Percentiles rank a stretch among this genome's conserved stretches.
Conservation (phyloP, 2,329 filamentous ascomycete genomes). For the Beauveria varroae region DNA sequence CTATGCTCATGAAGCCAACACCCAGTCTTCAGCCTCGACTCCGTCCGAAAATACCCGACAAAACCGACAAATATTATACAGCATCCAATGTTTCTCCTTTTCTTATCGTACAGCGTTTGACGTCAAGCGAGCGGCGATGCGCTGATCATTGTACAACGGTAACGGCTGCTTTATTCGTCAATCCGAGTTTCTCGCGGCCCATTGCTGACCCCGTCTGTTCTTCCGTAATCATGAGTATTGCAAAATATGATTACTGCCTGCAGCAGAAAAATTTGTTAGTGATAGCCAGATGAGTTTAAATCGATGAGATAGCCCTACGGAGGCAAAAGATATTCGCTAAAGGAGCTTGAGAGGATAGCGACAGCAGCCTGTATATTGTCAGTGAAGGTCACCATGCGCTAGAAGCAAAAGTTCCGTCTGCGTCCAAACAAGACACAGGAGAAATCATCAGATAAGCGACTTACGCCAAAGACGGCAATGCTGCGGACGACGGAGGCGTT, state of each 20-base stretch:
- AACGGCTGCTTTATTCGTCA: neutral
- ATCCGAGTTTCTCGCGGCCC: neutral
- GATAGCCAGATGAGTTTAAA: neutral
- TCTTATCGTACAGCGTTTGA: slow-evolving; percentile 7
- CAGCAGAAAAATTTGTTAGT: neutral
- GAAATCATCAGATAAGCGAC: slow-evolving; percentile 22
- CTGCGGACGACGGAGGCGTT: slow-evolving; percentile 63
- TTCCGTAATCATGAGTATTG: neutral
- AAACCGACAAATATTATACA: slow-evolving; percentile 7
- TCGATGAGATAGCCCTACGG: slow-evolving; percentile 36
- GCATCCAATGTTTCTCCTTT: neutral
- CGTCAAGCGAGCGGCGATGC: neutral
- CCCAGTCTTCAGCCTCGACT: neutral
- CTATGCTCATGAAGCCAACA: neutral
- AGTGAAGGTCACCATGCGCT: slow-evolving; percentile 1
- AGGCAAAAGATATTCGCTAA: slow-evolving; percentile 60
- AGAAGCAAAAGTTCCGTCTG: neutral
- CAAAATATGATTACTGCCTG: slow-evolving; percentile 8
- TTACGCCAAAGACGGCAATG: slow-evolving; percentile 60
- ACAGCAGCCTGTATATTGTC: slow-evolving; percentile 46
- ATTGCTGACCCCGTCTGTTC: neutral
- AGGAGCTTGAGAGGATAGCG: slow-evolving; percentile 59
- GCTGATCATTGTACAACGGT: neutral
- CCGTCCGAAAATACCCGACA: neutral
- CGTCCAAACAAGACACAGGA: neutral